Evolutionary conservation across 2,329 filamentous ascomycete species (phyloP), one percentile per base, ranked within the genome.

Genomic region (Colletotrichum euphorbiae): DNA sequence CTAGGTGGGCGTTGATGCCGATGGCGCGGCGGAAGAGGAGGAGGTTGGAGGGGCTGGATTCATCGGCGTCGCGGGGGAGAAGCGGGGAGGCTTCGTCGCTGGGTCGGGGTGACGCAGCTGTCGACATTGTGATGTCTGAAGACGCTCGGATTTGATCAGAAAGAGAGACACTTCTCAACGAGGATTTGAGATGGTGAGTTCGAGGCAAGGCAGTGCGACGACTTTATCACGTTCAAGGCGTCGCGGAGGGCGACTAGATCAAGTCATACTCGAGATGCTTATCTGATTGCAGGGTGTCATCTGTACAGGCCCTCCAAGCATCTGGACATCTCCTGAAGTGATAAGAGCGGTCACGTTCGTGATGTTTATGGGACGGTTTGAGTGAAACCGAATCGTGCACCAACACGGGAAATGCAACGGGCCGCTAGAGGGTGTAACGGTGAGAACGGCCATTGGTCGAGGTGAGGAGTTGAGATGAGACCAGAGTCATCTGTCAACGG

Each of bases 1-100:
- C 64, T 7, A 71, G 69, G 46, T 75, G 65, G 48, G 68, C 73
- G 72, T 81, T 80, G 72, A 84, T 84, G 2, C 82, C 82, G 0
- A 84, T 70, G 0, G 83, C 82, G 4, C 76, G 76, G 24, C 81
- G 77, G 73, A 83, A 84, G 46, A 83, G 78, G 19, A 77, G 45
- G 1, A 84, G 75, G 70, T 78, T 78, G 65, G 82, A 79, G 70
- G 80, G 79, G 70, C 79, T 77, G 21, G n/a, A 5, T 0, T 28
- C 9, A 28, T 3, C 17, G 33, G 45, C 40, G 31, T 55, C 43
- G 43, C 45, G 63, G 24, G 63, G 43, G 21, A 59, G 46, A 24
- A 68, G 65, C 12, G 60, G 60, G 1, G 61, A 68, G 21, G 40
- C 38, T 17, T 68, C 65, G 2, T 42, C 31, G 38, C 11, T 42